Evolutionary conservation across 2,329 filamentous ascomycete species (phyloP).

Genomic region (Xenoacremonium recifei): DNA sequence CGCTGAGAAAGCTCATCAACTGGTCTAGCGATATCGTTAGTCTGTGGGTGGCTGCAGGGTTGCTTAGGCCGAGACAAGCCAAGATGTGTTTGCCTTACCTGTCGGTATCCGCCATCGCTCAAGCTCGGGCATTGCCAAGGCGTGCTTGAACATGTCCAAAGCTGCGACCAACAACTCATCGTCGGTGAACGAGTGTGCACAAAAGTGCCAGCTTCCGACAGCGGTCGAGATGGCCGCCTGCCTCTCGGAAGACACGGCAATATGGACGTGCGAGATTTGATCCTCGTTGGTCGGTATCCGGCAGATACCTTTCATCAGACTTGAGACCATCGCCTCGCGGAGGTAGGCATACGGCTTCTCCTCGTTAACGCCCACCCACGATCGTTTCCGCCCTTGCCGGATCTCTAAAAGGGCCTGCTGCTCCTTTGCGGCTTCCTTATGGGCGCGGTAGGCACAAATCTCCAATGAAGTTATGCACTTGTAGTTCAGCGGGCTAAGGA

Average conservation of each 20-base stretch:
- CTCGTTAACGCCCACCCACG: slow-evolving; percentile 86
- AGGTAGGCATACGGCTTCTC: slow-evolving; percentile 86
- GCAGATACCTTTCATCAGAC: slow-evolving; percentile 86
- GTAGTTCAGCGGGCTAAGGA: slow-evolving; percentile 74
- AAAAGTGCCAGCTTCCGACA: slow-evolving; percentile 82
- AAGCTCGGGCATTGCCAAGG: slow-evolving; percentile 76
- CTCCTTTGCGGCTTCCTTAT: slow-evolving; percentile 72
- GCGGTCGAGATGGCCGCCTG: slow-evolving; percentile 64
- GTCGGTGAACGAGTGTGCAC: slow-evolving; percentile 83
- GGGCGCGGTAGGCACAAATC: slow-evolving; percentile 79
- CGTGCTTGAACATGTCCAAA: slow-evolving; percentile 87
- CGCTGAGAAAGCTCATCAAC: slow-evolving; percentile 80
- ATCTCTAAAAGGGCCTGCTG: slow-evolving; percentile 70
- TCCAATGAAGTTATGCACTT: slow-evolving; percentile 74
- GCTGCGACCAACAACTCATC: slow-evolving; percentile 86
- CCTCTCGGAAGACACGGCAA: slow-evolving; percentile 66
- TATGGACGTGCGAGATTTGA: slow-evolving; percentile 61
- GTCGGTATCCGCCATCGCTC: slow-evolving; percentile 76
- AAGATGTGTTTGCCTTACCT: slow-evolving; percentile 60
- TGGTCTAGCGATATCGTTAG: slow-evolving; percentile 61
- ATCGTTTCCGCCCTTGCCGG: slow-evolving; percentile 76
- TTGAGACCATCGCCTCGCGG: slow-evolving; percentile 89
- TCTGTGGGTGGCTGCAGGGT: slow-evolving; percentile 14
- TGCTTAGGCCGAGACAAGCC: slow-evolving; percentile 2
- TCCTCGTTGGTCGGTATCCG: slow-evolving; percentile 64